A percentile compares a stretch with the other conserved stretches of the same genome.
These are phyloP conservation scores for Schwanniomyces vanrijiae DNA, from an alignment of 805 yeast genomes.

Conservation along the genomic window DNA sequence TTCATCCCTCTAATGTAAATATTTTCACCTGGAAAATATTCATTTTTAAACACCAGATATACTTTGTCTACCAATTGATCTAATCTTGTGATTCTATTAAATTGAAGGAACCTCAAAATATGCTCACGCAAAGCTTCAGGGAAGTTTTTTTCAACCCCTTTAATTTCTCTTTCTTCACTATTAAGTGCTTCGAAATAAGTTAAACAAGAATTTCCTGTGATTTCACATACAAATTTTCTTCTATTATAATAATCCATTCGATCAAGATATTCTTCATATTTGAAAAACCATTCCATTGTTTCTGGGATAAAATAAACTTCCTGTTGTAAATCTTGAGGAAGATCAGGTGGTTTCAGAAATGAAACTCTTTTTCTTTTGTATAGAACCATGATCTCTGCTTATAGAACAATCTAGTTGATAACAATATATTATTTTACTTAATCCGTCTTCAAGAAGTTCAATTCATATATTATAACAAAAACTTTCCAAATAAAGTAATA, in stretches of 20 bases:
- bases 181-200: slow-evolving; percentile 87
- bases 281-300: slow-evolving; percentile 85
- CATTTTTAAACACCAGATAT: slow-evolving; percentile 71
- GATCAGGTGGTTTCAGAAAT: slow-evolving; percentile 53
- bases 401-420: background rate
- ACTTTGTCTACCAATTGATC: slow-evolving; percentile 89
- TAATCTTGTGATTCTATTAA: slow-evolving; percentile 75
- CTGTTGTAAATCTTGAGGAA: slow-evolving; percentile 55
- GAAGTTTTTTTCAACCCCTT: slow-evolving; percentile 72
- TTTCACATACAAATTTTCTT: slow-evolving; percentile 89
- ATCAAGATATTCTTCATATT: slow-evolving; percentile 72
- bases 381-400: slow-evolving; percentile 54
- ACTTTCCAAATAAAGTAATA: background rate
- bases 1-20: slow-evolving; percentile 54
- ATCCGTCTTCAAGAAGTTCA: background rate
- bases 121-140: slow-evolving; percentile 94
- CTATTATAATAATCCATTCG: slow-evolving; percentile 71
- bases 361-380: slow-evolving; percentile 73
- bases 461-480: background rate
- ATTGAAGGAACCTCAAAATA: slow-evolving; percentile 80
- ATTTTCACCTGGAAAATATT: slow-evolving; percentile 88
- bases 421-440: background rate
- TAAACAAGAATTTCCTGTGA: slow-evolving; percentile 89
- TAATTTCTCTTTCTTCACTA: slow-evolving; percentile 59
- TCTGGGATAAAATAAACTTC: slow-evolving; percentile 81